Conservation (phyloP, 23 red algal species). For the Gracilaria vermiculophylla region DNA sequence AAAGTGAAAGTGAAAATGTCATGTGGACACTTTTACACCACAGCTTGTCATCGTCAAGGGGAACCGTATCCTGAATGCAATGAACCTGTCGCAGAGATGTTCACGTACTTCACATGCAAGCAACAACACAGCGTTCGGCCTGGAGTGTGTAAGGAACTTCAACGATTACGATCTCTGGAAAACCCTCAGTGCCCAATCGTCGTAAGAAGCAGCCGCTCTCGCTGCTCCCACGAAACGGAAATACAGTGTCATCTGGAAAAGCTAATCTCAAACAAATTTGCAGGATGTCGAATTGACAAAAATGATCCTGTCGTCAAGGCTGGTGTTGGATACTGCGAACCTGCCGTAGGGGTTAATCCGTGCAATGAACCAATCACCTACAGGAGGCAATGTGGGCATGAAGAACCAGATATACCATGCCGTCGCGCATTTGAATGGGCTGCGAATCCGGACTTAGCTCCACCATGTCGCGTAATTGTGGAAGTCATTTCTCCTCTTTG, state of each 20-base stretch:
- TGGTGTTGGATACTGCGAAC: constrained; percentile 22
- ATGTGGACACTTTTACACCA: constrained; percentile 43
- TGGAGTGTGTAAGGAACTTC: constrained; percentile 7
- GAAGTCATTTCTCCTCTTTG: constrained; percentile 36
- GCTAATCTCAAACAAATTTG: not conserved
- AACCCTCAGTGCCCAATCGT: constrained; percentile 4
- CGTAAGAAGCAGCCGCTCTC: not conserved
- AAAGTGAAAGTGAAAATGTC: not conserved
- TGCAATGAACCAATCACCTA: constrained; percentile 35
- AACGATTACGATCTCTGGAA: not conserved
- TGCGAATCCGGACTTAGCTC: not conserved
- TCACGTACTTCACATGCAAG: constrained; percentile 7
- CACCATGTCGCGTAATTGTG: constrained; percentile 10
- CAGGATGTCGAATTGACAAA: not conserved
- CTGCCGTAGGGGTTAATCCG: not conserved
- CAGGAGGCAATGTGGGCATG: constrained; percentile 32
- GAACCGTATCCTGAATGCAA: constrained; percentile 15
- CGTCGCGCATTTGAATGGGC: constrained; percentile 44
- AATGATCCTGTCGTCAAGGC: constrained; percentile 1
- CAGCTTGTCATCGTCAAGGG: constrained; percentile 9
- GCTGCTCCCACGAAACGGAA: constrained; percentile 40
- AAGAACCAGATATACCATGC: constrained; percentile 33
- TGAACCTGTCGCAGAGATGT: constrained; percentile 33
- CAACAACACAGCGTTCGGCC: constrained; percentile 16
- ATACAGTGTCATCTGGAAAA: constrained; percentile 51